Conservation (phyloP, 1,284 basidiomycete species). For the Leccinum fallax region DNA sequence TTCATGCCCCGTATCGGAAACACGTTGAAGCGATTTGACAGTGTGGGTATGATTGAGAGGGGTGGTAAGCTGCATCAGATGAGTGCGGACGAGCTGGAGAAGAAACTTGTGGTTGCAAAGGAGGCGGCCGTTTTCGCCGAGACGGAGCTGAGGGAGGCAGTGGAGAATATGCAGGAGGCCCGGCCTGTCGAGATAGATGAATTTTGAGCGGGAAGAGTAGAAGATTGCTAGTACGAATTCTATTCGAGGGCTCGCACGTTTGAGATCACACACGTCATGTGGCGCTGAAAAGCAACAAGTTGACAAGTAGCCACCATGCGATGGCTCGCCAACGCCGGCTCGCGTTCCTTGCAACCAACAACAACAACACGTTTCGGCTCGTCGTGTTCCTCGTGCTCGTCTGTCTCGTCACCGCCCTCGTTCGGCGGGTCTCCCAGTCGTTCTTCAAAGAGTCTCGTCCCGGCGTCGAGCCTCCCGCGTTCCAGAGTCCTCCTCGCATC, state of each 20-base stretch:
- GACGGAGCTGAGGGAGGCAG: constrained; percentile 68
- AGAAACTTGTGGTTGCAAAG: constrained; percentile 66
- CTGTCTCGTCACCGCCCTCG: constrained; percentile 19
- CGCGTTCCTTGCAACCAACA: constrained; percentile 10
- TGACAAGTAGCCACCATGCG: constrained; percentile 16
- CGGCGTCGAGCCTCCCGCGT: background rate
- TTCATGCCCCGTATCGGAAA: constrained; percentile 67
- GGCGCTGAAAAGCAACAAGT: background rate
- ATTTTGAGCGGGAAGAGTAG: constrained; percentile 19
- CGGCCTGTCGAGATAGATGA: constrained; percentile 49
- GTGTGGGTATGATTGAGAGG: constrained; percentile 57
- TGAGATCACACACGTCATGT: background rate
- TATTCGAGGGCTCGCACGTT: background rate
- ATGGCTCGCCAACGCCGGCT: constrained; percentile 24
- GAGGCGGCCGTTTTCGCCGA: constrained; percentile 71
- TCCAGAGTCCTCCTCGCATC: background rate
- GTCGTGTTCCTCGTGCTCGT: constrained; percentile 25
- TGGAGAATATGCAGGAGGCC: constrained; percentile 63
- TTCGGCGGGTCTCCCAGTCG: constrained; percentile 4
- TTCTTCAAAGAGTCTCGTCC: background rate
- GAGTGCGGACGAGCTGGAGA: constrained; percentile 71
- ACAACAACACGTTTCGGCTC: constrained; percentile 14
- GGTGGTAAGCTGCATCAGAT: constrained; percentile 51
- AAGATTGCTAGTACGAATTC: background rate
- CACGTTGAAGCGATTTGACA: constrained; percentile 68